phyloP scores from a whole-genome alignment of 805 yeast species.

The Hanseniaspora lachancei region DNA sequence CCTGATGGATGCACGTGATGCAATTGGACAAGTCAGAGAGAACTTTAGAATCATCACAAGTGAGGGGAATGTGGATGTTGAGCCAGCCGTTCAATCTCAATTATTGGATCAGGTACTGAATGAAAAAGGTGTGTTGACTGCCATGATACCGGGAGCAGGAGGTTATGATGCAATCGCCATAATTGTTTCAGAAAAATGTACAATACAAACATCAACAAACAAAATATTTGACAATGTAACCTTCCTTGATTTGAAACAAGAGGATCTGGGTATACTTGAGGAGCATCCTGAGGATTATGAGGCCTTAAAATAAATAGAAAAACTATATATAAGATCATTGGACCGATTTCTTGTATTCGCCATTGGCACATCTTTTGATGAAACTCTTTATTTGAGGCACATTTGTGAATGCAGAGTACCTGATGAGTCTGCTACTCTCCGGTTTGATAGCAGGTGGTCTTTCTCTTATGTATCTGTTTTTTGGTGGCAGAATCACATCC shows the following conservation, averaged over 20 bases:
- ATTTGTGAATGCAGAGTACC: constrained; percentile 22
- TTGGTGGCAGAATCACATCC: constrained; percentile 26
- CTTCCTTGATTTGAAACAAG: constrained; percentile 59
- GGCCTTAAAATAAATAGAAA: constrained; percentile 12
- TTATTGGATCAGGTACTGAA: constrained; percentile 46
- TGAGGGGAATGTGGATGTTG: constrained; percentile 71
- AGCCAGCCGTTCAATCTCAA: constrained; percentile 63
- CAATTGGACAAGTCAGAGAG: constrained; percentile 41
- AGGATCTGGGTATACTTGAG: constrained; percentile 42
- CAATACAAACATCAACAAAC: constrained; percentile 23
- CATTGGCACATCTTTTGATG: neutral
- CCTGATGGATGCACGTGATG: constrained; percentile 11
- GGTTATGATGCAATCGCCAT: constrained; percentile 88
- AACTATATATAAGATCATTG: constrained; percentile 14
- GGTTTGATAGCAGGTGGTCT: constrained; percentile 25
- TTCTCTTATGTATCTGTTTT: constrained; percentile 24
- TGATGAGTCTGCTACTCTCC: constrained; percentile 21
- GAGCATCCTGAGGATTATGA: constrained; percentile 31
- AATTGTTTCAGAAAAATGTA: constrained; percentile 39
- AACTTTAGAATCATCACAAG: constrained; percentile 48
- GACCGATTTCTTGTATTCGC: constrained; percentile 3
- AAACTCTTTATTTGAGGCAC: constrained; percentile 21
- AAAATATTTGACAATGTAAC: constrained; percentile 35
- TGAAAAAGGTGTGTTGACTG: constrained; percentile 71
- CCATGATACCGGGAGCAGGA: constrained; percentile 98